Conservation (phyloP, 225 moss, liverwort and hornwort species). For the Polytrichum formosum region DNA sequence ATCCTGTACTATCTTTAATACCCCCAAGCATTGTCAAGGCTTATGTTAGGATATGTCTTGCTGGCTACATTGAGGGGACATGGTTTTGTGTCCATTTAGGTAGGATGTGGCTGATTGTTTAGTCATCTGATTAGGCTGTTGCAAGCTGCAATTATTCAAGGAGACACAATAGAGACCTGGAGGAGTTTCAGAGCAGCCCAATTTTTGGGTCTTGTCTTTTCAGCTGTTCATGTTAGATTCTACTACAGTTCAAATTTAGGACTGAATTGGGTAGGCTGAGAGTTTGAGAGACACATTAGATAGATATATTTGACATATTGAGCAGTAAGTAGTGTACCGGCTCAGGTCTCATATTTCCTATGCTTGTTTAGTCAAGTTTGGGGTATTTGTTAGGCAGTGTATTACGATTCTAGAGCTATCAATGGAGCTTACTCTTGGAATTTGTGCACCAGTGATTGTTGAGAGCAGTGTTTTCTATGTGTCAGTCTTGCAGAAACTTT, state of each 20-base stretch:
- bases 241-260: background rate
- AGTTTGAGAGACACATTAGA: slow-evolving; percentile 7
- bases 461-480: no score
- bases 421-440: no score
- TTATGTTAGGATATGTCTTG: no score
- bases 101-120: slow-evolving; percentile 6
- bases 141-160: no score
- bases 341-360: slow-evolving; percentile 2
- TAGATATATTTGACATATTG: slow-evolving; percentile 11
- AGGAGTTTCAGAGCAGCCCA: background rate
- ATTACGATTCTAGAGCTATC: no score
- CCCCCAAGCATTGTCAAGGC: background rate
- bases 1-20: slow-evolving; percentile 28
- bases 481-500: no score
- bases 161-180: background rate
- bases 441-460: no score
- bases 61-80: no score
- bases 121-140: no score
- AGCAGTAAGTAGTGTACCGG: slow-evolving; percentile 16
- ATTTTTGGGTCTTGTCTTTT: background rate
- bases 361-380: background rate
- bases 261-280: slow-evolving; percentile 4
- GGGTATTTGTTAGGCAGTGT: no score
- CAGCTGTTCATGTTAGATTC: slow-evolving; percentile 6
- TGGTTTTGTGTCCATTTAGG: no score